These are phyloP conservation scores for Yamadazyma siamensis DNA, from an alignment of 1,139 yeast species.

Conservation along the genomic window DNA sequence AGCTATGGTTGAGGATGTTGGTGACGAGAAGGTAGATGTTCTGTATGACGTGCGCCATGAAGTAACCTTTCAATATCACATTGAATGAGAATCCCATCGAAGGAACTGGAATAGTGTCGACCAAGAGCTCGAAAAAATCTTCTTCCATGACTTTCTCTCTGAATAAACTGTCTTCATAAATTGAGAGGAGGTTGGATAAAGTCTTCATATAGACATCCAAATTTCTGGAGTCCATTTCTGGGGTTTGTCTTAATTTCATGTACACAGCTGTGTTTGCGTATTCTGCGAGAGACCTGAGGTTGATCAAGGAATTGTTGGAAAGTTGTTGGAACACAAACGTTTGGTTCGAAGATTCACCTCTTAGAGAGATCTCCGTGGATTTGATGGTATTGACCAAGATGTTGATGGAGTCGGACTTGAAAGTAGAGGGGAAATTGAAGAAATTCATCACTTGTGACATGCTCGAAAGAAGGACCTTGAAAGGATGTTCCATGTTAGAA, in stretches of 20 bases:
- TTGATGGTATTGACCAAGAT: conserved; percentile 55
- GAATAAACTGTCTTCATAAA: conserved; percentile 22
- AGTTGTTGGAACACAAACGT: conserved; percentile 54
- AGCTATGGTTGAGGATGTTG: conserved; percentile 23
- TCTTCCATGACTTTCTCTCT: conserved; percentile 33
- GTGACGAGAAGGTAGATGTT: conserved; percentile 21
- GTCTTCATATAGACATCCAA: conserved; percentile 31
- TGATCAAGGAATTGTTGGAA: conserved; percentile 55
- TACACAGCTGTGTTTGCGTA: conserved; percentile 34
- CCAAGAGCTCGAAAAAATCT: conserved; percentile 54
- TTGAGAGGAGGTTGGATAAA: conserved; percentile 32
- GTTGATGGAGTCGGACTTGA: conserved; percentile 33
- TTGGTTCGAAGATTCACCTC: conserved; percentile 47
- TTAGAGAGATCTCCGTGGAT: conserved; percentile 61
- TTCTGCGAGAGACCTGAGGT: conserved; percentile 53
- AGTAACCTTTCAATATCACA: conserved; percentile 39
- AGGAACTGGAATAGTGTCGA: conserved; percentile 45
- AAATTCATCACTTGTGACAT: conserved; percentile 36
- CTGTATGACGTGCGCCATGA: conserved; percentile 38
- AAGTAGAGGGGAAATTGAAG: conserved; percentile 38
- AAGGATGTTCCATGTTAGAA: conserved; percentile 17
- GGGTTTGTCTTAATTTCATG: conserved; percentile 22
- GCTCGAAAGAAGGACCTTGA: conserved; percentile 28
- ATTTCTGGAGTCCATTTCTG: conserved; percentile 20
- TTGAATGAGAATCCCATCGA: conserved; percentile 36